phyloP scores from a whole-genome alignment of 208 protist species.

The Phytomonas sp. region DNA sequence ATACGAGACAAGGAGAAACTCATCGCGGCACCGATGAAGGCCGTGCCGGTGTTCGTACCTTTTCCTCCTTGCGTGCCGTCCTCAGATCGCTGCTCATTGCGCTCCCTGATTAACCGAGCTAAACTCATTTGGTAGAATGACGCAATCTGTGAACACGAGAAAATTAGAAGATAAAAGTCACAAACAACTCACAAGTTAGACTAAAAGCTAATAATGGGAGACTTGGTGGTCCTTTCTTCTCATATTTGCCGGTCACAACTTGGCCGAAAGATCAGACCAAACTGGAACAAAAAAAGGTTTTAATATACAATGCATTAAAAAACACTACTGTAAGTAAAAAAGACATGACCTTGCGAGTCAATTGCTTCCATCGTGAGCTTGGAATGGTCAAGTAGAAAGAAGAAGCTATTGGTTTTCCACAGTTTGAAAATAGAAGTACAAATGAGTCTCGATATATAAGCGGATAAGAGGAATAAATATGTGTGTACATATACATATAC shows the following conservation, averaged over 20 bases:
- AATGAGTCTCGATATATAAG: background rate
- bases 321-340: background rate
- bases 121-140: conserved; percentile 17
- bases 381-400: background rate
- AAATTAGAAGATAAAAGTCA: conserved; percentile 8
- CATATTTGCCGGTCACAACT: background rate
- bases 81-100: conserved; percentile 20
- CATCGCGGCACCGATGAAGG: conserved; percentile 15
- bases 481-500: conserved; percentile 14
- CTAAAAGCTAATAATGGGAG: background rate
- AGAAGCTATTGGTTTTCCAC: background rate
- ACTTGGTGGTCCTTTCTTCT: background rate
- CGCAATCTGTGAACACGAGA: background rate
- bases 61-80: conserved; percentile 7
- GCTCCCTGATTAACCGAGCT: conserved; percentile 22
- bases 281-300: background rate
- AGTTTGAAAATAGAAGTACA: background rate
- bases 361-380: background rate
- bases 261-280: background rate
- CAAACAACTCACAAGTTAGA: conserved; percentile 2
- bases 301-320: background rate
- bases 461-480: conserved; percentile 8
- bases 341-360: background rate
- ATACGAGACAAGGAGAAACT: conserved; percentile 41
- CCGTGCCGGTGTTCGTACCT: conserved; percentile 16